These are phyloP conservation scores for Heliosperma pusillum DNA, from an alignment of 148 eudicot genomes.

Conservation along the genomic window DNA sequence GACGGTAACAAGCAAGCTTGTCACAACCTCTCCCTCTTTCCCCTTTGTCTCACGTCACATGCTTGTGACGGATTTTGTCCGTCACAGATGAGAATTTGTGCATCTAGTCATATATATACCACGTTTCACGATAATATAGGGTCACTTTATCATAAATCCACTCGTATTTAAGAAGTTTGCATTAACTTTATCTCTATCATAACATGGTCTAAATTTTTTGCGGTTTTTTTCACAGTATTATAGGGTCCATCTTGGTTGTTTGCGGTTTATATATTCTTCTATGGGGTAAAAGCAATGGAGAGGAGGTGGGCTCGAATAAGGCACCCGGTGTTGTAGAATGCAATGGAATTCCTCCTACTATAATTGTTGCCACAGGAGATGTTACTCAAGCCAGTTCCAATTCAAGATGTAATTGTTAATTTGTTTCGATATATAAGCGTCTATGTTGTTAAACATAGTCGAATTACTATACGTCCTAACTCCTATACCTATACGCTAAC, in stretches of 20 bases:
- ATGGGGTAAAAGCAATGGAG: constrained; percentile 47
- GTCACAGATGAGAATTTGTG: no score
- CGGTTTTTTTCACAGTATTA: constrained; percentile 32
- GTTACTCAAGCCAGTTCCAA: constrained; percentile 10
- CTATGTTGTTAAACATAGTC: not conserved
- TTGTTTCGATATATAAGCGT: not conserved
- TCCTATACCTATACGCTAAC: not conserved
- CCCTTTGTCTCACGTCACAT: no score
- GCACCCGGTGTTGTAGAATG: constrained; percentile 14
- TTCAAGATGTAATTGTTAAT: constrained; percentile 7
- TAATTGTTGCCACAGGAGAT: not conserved
- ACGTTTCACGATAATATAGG: no score
- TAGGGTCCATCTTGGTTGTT: constrained; percentile 48
- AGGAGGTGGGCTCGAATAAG: not conserved
- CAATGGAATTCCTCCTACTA: constrained; percentile 15
- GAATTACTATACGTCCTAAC: not conserved
- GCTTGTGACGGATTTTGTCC: no score
- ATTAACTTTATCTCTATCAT: not conserved
- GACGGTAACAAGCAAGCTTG: no score
- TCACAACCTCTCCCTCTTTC: no score
- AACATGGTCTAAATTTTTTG: not conserved
- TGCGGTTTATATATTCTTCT: constrained; percentile 51
- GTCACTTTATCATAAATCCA: no score
- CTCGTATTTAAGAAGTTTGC: no score
- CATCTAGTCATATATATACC: no score